These are phyloP conservation scores for Fusarium gaditjirri DNA, from an alignment of 2,329 filamentous ascomycete species.

Conservation along the genomic window DNA sequence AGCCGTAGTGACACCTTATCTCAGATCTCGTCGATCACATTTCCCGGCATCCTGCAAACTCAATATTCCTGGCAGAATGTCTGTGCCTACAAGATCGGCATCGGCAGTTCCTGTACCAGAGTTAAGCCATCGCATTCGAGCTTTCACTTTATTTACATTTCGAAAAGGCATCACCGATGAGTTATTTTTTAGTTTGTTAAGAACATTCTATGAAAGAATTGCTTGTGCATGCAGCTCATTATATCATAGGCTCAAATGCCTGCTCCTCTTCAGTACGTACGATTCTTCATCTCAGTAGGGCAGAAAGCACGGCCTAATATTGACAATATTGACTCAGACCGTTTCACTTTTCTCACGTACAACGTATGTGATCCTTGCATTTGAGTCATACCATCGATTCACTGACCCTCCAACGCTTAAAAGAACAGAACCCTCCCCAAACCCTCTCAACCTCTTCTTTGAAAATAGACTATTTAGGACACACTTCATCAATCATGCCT, in stretches of 20 bases:
- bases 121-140: background rate
- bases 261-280: background rate
- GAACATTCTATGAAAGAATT: background rate
- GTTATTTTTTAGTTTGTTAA: background rate
- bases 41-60: background rate
- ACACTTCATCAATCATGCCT: slow-evolving; percentile 21
- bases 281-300: background rate
- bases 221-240: background rate
- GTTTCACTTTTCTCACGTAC: background rate
- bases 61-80: background rate
- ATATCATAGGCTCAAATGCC: background rate
- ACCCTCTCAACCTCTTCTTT: background rate
- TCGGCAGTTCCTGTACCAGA: background rate
- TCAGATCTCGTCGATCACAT: slow-evolving; percentile 4
- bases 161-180: background rate
- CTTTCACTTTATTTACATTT: background rate
- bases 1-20: background rate
- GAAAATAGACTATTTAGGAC: too few relatives aligned
- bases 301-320: background rate
- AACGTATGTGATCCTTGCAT: background rate
- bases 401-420: background rate
- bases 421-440: background rate
- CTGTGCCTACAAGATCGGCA: background rate
- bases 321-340: background rate
- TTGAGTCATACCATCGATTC: slow-evolving; percentile 27